phyloP scores from a whole-genome alignment of 148 eudicot species.

The Agrostemma githago region DNA sequence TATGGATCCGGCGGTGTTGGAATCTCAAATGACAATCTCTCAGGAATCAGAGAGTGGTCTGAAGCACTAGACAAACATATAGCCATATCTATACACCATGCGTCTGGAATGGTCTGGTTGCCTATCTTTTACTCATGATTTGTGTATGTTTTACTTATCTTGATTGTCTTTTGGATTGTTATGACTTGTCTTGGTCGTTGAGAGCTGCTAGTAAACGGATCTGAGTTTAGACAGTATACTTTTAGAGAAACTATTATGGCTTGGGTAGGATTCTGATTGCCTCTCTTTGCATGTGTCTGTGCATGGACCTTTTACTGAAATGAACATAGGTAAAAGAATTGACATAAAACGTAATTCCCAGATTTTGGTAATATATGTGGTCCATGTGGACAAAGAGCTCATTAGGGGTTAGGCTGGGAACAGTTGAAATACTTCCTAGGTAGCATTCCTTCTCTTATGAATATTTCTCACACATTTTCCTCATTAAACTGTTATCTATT shows the following conservation, averaged over 20 bases:
- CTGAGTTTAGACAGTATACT: not conserved
- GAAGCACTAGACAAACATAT: constrained; percentile 69
- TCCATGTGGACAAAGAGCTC: not conserved
- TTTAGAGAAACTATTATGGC: not conserved
- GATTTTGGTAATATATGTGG: not conserved
- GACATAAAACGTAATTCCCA: not conserved
- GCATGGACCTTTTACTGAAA: not conserved
- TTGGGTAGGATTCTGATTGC: not conserved
- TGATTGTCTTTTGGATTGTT: not conserved
- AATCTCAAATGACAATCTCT: constrained; percentile 29
- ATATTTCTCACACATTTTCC: not conserved
- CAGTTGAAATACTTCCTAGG: not conserved
- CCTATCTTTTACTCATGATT: constrained; percentile 4
- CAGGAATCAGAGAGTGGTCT: constrained; percentile 62
- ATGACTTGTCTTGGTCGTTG: not conserved
- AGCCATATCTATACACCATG: constrained; percentile 51
- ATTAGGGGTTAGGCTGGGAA: not conserved
- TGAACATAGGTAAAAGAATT: not conserved
- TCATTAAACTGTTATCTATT: too few species aligned
- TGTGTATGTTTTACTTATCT: not conserved
- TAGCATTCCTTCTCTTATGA: not conserved
- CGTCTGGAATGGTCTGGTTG: constrained; percentile 67
- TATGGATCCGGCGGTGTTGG: constrained; percentile 40
- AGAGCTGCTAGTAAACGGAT: not conserved
- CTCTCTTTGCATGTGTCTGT: not conserved